These are phyloP conservation scores for Euphrasia confusa DNA, from an alignment of 257 asterid genomes.

Conservation along the genomic window DNA sequence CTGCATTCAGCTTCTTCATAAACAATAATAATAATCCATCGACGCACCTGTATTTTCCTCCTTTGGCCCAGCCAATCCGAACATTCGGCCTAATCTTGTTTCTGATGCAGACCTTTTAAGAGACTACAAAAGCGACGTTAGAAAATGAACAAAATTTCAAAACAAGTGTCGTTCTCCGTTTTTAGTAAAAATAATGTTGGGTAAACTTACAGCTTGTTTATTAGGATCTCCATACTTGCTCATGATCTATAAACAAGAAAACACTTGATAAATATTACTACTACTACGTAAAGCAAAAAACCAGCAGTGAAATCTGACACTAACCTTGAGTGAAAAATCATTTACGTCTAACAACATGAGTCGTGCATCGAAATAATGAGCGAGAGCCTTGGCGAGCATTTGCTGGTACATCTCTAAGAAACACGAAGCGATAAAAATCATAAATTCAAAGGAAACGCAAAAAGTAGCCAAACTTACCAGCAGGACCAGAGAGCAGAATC, in stretches of 20 bases:
- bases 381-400: conserved; percentile 81
- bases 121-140: conserved; percentile 36
- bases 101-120: conserved; percentile 76
- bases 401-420: conserved; percentile 68
- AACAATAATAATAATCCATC: conserved; percentile 3
- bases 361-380: conserved; percentile 71
- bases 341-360: conserved; percentile 65
- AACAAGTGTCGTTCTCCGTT: background rate
- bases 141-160: background rate
- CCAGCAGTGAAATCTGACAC: no score
- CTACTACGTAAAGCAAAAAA: no score
- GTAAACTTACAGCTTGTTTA: conserved; percentile 50
- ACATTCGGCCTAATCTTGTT: conserved; percentile 59
- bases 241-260: conserved; percentile 48
- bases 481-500: conserved; percentile 86
- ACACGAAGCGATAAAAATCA: background rate
- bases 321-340: conserved; percentile 86
- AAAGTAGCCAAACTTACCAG: conserved; percentile 39
- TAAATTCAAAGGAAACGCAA: background rate
- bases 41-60: conserved; percentile 57
- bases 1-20: background rate
- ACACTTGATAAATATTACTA: conserved; percentile 17
- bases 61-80: conserved; percentile 66
- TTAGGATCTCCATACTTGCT: conserved; percentile 64
- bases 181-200: background rate